phyloP scores from a whole-genome alignment of 495 filamentous ascomycete genomes.

The Xanthoparmelia taractica region DNA sequence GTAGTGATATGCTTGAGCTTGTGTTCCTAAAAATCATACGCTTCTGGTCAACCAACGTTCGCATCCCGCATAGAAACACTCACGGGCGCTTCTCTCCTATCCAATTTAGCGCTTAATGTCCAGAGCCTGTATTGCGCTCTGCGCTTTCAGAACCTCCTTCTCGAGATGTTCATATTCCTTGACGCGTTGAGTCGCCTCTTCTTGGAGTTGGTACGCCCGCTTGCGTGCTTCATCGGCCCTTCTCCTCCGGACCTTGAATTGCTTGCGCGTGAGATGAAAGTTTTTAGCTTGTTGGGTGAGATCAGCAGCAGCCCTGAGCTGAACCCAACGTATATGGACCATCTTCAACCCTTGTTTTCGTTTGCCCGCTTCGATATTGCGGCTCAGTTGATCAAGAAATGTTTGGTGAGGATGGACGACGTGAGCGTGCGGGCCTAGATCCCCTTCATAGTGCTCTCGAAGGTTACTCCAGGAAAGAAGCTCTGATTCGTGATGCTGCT shows the following conservation, averaged over 20 bases:
- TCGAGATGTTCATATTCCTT: not conserved
- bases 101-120: fast-evolving
- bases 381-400: not conserved
- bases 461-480: not conserved
- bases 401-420: not conserved
- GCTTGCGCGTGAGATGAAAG: not conserved
- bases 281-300: not conserved
- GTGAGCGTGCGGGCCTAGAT: not conserved
- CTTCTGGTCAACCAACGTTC: not conserved
- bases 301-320: not conserved
- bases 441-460: not conserved
- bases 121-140: not conserved
- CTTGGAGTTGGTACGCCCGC: not conserved
- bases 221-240: not conserved
- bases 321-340: not conserved
- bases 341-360: not conserved
- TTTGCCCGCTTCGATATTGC: not conserved
- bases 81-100: not conserved
- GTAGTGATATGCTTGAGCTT: no score
- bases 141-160: not conserved
- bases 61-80: not conserved
- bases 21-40: no score
- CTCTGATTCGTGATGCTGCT: not conserved
- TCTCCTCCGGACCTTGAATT: not conserved
- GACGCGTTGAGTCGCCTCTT: not conserved